Percentiles rank a stretch among this genome's conserved stretches.
Evolutionary conservation across 768 basidiomycete genomes (phyloP).

Genomic region (Guyanaporus albipodus): DNA sequence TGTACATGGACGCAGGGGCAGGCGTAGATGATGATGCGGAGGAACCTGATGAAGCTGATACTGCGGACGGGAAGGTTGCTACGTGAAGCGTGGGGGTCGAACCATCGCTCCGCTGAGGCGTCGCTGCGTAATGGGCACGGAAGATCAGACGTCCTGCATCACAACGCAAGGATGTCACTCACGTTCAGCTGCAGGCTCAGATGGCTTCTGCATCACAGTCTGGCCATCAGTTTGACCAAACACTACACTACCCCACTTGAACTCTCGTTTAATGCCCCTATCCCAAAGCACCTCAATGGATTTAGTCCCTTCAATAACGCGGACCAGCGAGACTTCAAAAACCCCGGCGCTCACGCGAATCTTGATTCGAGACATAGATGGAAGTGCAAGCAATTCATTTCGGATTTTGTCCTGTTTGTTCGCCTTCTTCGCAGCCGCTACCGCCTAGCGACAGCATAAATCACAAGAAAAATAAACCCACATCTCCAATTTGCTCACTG

Average conservation of each 20-base stretch:
- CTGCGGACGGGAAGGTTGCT: constrained; percentile 22
- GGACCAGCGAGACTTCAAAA: constrained; percentile 78
- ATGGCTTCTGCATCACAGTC: constrained; percentile 64
- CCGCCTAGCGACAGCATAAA: constrained; percentile 43
- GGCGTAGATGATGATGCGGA: constrained; percentile 18
- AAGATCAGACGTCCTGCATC: constrained; percentile 6
- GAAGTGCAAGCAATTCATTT: constrained; percentile 64
- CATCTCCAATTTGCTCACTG: constrained; percentile 50
- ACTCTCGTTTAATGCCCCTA: constrained; percentile 64
- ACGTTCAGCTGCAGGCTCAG: constrained; percentile 51
- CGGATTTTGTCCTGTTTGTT: constrained; percentile 72
- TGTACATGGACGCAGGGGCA: constrained; percentile 19
- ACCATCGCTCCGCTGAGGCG: constrained; percentile 10
- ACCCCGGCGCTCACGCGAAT: constrained; percentile 80
- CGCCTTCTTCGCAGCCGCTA: constrained; percentile 71
- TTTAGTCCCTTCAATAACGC: constrained; percentile 62
- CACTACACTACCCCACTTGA: constrained; percentile 79
- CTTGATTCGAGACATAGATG: constrained; percentile 72
- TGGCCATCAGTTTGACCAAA: constrained; percentile 71
- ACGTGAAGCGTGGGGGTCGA: constrained; percentile 19
- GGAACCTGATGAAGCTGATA: constrained; percentile 19
- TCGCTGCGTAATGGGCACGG: constrained; percentile 12
- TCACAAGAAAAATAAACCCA: background rate
- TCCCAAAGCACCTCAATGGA: constrained; percentile 85
- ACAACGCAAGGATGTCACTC: constrained; percentile 23